Conservation (phyloP, 2,329 filamentous ascomycete genomes). For the Aspergillus spinulosporus region DNA sequence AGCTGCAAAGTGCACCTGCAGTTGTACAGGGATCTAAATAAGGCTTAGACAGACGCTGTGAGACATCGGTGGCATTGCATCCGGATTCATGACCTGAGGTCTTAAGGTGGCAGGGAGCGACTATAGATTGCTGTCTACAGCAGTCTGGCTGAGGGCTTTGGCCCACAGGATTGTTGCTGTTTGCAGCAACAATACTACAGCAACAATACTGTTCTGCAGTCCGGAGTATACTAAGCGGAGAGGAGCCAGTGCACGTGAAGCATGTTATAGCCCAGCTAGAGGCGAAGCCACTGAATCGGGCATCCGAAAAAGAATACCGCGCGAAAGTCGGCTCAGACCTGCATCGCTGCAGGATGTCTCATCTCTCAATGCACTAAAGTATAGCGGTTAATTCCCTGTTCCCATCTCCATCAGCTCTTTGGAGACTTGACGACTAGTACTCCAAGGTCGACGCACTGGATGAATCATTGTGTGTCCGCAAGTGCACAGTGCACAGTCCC, state of each 20-base stretch:
- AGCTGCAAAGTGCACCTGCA: background rate
- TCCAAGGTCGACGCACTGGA: background rate
- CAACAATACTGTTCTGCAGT: background rate
- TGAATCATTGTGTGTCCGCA: too few relatives aligned
- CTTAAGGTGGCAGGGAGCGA: background rate
- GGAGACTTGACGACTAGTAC: background rate
- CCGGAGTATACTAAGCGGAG: background rate
- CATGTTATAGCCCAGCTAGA: background rate
- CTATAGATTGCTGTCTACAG: background rate
- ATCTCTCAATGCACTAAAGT: background rate
- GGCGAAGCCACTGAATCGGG: background rate
- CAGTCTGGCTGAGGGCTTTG: background rate
- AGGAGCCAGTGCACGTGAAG: background rate
- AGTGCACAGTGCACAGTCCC: too few relatives aligned
- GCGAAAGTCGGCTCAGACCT: background rate
- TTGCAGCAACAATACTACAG: background rate
- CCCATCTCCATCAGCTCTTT: background rate
- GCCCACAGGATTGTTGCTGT: background rate
- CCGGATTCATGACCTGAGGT: background rate
- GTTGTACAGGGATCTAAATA: slow-evolving; percentile 4
- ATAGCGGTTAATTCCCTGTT: background rate
- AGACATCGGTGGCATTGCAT: background rate
- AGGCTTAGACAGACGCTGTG: background rate
- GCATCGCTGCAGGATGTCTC: background rate
- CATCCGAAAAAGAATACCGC: background rate